Percentiles rank a stretch among this genome's conserved stretches.
These are phyloP conservation scores for Ilex aquifolium DNA, from an alignment of 257 asterid species.

Conservation along the genomic window DNA sequence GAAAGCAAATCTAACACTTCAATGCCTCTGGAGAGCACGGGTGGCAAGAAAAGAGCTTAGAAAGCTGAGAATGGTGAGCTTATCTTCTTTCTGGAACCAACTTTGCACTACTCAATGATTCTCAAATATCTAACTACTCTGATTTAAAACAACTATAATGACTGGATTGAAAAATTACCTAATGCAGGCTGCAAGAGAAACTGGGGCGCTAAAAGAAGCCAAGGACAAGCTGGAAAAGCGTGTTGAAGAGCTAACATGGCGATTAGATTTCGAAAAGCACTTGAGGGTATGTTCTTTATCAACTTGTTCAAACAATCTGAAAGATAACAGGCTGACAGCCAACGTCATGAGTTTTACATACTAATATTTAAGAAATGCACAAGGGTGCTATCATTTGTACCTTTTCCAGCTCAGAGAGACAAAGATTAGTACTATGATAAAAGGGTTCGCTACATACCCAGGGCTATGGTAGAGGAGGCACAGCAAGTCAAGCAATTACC, in stretches of 20 bases:
- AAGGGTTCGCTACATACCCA: background rate
- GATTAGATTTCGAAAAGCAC: constrained; percentile 86
- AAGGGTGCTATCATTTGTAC: background rate
- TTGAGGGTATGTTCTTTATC: constrained; percentile 44
- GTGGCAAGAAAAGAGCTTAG: constrained; percentile 87
- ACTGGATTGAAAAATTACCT: constrained; percentile 14
- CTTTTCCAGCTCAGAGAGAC: background rate
- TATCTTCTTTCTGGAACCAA: constrained; percentile 4
- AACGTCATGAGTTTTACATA: background rate
- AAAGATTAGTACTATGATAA: background rate
- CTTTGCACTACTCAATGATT: background rate
- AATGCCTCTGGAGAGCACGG: constrained; percentile 90
- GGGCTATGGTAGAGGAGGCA: background rate
- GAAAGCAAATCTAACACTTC: constrained; percentile 54
- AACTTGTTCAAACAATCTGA: constrained; percentile 6
- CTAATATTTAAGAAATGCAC: background rate
- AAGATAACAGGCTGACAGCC: constrained; percentile 11
- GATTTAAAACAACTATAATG: constrained; percentile 6
- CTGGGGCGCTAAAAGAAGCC: constrained; percentile 93
- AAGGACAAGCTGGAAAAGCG: constrained; percentile 94
- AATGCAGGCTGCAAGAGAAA: constrained; percentile 86
- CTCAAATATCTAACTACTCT: constrained; percentile 5
- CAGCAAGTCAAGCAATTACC: background rate
- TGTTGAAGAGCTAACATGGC: constrained; percentile 89
- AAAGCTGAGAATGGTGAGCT: constrained; percentile 65